A percentile compares a stretch with the other conserved stretches of the same genome.
phyloP scores from a whole-genome alignment of 2,329 filamentous ascomycete species.

The Corinectria fuckeliana region DNA sequence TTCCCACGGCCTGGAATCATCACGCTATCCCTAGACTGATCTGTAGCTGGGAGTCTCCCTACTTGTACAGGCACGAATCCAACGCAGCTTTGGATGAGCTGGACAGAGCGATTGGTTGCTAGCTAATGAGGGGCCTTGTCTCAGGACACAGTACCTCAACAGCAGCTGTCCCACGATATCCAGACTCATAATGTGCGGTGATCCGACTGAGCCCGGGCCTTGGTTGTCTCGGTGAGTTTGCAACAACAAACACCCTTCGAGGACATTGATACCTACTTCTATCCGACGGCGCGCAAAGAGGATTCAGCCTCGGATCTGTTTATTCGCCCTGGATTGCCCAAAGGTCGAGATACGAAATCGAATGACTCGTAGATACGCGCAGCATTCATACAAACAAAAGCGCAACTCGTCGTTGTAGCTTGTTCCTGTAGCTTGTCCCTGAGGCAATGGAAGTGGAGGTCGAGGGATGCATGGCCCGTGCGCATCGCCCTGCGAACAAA shows the following conservation, averaged over 20 bases:
- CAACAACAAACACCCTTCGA: neutral
- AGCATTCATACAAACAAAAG: no score
- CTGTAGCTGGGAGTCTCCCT: neutral
- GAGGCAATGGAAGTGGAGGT: neutral
- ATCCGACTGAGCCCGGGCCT: neutral
- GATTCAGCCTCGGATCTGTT: no score
- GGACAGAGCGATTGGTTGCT: no score
- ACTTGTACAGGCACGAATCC: no score
- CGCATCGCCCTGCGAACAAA: constrained; percentile 36
- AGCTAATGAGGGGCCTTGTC: neutral
- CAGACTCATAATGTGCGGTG: neutral
- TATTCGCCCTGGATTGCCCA: neutral
- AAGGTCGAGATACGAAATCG: neutral
- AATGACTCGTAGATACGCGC: no score
- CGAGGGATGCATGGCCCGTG: constrained; percentile 24
- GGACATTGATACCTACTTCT: neutral
- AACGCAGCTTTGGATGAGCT: no score
- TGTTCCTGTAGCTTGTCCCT: constrained; percentile 1
- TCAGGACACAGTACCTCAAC: no score
- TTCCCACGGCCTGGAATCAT: no score
- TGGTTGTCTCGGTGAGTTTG: neutral
- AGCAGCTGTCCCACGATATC: neutral
- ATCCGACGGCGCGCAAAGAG: neutral
- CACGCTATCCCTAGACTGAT: no score
- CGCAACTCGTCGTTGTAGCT: no score